phyloP scores from a whole-genome alignment of 2,329 filamentous ascomycete species.

The Lasiodiplodia theobromae region DNA sequence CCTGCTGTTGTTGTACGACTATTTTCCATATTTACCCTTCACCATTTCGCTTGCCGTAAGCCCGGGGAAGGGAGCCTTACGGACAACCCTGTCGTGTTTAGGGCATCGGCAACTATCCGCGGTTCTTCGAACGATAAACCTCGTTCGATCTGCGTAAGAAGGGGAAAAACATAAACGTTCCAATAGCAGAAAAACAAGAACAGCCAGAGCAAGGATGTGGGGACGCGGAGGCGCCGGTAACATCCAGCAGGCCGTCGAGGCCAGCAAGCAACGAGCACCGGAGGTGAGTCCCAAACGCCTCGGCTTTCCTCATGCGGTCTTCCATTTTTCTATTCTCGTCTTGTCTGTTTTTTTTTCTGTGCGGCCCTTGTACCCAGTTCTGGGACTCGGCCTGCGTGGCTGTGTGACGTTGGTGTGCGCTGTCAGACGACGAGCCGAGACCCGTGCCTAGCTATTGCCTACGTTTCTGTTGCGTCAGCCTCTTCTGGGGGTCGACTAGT shows the following conservation, averaged over 20 bases:
- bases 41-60: neutral
- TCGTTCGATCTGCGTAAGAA: neutral
- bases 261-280: constrained; percentile 38
- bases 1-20: neutral
- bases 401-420: neutral
- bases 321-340: neutral
- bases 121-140: neutral
- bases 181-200: neutral
- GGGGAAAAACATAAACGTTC: neutral
- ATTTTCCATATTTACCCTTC: neutral
- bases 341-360: neutral
- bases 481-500: neutral
- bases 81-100: neutral
- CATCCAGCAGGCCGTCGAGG: constrained; percentile 42
- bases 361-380: neutral
- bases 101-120: neutral
- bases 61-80: neutral
- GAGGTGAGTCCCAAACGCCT: constrained; percentile 37
- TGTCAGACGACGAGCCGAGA: neutral
- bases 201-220: constrained; percentile 37
- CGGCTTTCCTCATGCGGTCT: neutral
- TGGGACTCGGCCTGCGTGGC: neutral
- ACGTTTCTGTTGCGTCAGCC: neutral
- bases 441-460: neutral
- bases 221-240: constrained; percentile 58